Evolutionary conservation across 768 basidiomycete species (phyloP), one percentile per base, ranked within the genome.

Genomic region (Rhodotorula taiwanensis): DNA sequence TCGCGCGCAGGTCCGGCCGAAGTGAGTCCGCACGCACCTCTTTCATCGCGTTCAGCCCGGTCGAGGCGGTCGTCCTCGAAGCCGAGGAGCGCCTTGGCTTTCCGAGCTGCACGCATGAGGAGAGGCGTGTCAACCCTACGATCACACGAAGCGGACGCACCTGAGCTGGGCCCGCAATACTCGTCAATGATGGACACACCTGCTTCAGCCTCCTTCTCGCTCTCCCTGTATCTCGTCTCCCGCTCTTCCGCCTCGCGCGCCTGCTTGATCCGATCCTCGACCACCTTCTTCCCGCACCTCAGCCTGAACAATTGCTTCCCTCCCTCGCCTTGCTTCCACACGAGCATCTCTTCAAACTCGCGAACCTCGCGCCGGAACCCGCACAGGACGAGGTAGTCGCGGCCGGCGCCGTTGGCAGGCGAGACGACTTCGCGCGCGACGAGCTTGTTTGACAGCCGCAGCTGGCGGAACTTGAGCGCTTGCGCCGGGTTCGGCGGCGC

Each of bases 391-490:
- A 69, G 56, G 48, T 55, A 69, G 31, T 64, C 67, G 18, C 41
- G 34, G 0, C 50, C 52, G 5, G 60, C 59, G 10, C 52, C 48
- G 25, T 27, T 42, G 13, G 62, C 50, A 15, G 58, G 53, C 21
- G 28, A 23, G 49, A 64, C 43, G 44, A 69, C 20, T n/a, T 44
- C 47, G 25, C 52, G 33, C 23, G 34, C 21, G 49, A 69, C 55
- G n/a, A 47, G 43, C 21, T 23, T 0, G 67, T 69, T 69, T 20
- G 67, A 54, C 21, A 64, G 52, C 13, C 67, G 59, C 33, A 69
- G n/a, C 7, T 69, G 67, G 20, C 67, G 62, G 50, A 47, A 69
- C 45, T 69, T 69, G 41, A 41, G n/a, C 4, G 62, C 51, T 16
- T 49, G 39, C 33, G 52, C 8, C 0, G 67, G 67, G 45, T 64